phyloP scores from a whole-genome alignment of 2,329 filamentous ascomycete genomes.

The Zalaria sp. region DNA sequence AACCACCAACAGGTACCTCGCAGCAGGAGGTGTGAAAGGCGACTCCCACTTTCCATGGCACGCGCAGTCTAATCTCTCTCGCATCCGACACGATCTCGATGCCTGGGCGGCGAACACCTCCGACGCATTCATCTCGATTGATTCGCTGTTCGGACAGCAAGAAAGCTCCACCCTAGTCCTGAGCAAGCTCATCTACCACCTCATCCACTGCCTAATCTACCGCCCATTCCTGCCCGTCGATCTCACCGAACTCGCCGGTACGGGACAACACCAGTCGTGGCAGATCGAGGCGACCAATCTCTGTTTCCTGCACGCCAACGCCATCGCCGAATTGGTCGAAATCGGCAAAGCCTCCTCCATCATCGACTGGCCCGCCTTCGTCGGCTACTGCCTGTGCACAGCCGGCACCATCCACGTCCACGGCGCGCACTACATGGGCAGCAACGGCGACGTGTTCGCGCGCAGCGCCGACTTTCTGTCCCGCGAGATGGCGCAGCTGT shows the following conservation, averaged over 20 bases:
- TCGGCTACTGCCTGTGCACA: conserved; percentile 75
- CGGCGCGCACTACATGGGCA: conserved; percentile 60
- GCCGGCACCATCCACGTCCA: conserved; percentile 82
- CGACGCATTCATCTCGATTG: conserved; percentile 62
- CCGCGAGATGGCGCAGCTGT: conserved; percentile 66
- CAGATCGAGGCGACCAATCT: conserved; percentile 83
- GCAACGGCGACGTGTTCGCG: conserved; percentile 49
- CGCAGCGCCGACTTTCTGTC: conserved; percentile 56
- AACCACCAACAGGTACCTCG: conserved; percentile 70
- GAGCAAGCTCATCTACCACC: conserved; percentile 75
- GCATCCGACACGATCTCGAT: conserved; percentile 73
- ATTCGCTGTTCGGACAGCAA: conserved; percentile 59
- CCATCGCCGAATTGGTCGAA: conserved; percentile 70
- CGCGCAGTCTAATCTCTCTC: conserved; percentile 68
- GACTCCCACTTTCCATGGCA: conserved; percentile 90
- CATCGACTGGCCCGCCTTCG: conserved; percentile 75
- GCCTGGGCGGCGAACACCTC: conserved; percentile 73
- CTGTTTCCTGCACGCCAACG: conserved; percentile 76
- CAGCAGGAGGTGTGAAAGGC: conserved; percentile 73
- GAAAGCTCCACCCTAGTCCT: conserved; percentile 69
- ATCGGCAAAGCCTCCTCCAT: conserved; percentile 59
- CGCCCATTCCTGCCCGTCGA: conserved; percentile 78
- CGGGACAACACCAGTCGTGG: conserved; percentile 79
- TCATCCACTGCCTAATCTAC: conserved; percentile 77
- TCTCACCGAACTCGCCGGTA: conserved; percentile 63